A percentile compares a stretch with the other conserved stretches of the same genome.
Conservation (phyloP, 306 rosid species). For the Lagenaria siceraria region DNA sequence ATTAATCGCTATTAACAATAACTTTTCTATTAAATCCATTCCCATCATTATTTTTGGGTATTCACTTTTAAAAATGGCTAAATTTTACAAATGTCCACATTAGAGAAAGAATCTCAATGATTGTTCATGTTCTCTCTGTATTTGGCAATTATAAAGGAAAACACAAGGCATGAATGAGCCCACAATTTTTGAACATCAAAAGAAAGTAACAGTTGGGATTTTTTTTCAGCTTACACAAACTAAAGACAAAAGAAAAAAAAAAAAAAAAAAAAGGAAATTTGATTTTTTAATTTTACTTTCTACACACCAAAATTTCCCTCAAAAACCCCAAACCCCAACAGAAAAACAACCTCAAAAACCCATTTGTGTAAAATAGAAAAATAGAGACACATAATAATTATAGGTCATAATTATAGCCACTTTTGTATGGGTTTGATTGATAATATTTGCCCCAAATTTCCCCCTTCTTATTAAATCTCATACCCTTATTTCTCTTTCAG, state of each 20-base stretch:
- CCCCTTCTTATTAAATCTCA: not conserved
- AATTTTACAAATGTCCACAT: not conserved
- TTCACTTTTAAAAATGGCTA: not conserved
- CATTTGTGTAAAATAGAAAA: not conserved
- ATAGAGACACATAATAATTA: not conserved
- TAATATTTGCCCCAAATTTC: not conserved
- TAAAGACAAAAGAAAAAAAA: too few species aligned
- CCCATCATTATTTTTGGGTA: not conserved
- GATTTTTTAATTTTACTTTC: not conserved
- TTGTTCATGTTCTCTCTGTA: not conserved
- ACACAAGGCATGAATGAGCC: not conserved
- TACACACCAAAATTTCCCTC: not conserved
- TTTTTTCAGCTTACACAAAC: too few species aligned
- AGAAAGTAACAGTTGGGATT: not conserved
- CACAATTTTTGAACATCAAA: constrained; percentile 1
- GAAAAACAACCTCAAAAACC: not conserved
- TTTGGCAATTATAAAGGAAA: not conserved
- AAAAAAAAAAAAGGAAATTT: not conserved
- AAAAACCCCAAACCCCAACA: not conserved
- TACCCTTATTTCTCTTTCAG: constrained; percentile 2
- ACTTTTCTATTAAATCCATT: not conserved
- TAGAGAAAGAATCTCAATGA: constrained; percentile 1
- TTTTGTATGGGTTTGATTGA: not conserved
- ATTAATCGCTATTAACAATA: not conserved
- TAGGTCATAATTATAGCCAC: not conserved